Percentiles rank a stretch among this genome's conserved stretches.
These are phyloP conservation scores for Margaritispora aquatica DNA, from an alignment of 495 filamentous ascomycete genomes.

Conservation along the genomic window DNA sequence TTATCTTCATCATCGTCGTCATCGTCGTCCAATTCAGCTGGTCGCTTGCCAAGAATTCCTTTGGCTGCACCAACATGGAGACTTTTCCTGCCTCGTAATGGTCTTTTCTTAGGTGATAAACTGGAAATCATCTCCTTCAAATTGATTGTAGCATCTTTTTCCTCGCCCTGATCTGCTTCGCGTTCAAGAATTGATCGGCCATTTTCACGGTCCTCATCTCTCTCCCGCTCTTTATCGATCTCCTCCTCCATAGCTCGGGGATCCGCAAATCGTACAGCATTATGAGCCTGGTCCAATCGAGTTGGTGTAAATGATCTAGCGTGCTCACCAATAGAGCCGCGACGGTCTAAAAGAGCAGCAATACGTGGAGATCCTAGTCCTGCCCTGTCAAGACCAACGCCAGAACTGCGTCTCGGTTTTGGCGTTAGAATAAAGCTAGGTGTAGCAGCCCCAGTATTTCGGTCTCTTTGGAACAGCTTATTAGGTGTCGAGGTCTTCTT, in stretches of 20 bases:
- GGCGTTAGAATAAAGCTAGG: slow-evolving; percentile 63
- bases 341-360: slow-evolving; percentile 64
- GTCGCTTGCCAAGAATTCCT: slow-evolving; percentile 69
- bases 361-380: slow-evolving; percentile 77
- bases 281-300: slow-evolving; percentile 26
- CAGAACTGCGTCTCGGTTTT: slow-evolving; percentile 55
- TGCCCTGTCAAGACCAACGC: slow-evolving; percentile 65
- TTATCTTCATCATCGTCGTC: slow-evolving; percentile 62
- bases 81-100: slow-evolving; percentile 64
- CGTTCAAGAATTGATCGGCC: slow-evolving; percentile 46
- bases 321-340: slow-evolving; percentile 63
- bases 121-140: slow-evolving; percentile 73
- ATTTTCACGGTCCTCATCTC: slow-evolving; percentile 57
- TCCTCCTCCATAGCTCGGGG: slow-evolving; percentile 62
- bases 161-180: slow-evolving; percentile 38
- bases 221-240: slow-evolving; percentile 58
- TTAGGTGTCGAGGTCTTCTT: slow-evolving; percentile 16
- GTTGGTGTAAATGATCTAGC: slow-evolving; percentile 55
- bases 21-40: slow-evolving; percentile 62
- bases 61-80: slow-evolving; percentile 68
- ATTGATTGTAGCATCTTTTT: slow-evolving; percentile 54
- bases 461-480: slow-evolving; percentile 53
- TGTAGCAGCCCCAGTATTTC: slow-evolving; percentile 48
- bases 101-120: slow-evolving; percentile 69
- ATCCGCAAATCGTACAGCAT: slow-evolving; percentile 52